Evolutionary conservation across 1,139 yeast species (phyloP).

Genomic region (Cylindricascospora bacillispora): DNA sequence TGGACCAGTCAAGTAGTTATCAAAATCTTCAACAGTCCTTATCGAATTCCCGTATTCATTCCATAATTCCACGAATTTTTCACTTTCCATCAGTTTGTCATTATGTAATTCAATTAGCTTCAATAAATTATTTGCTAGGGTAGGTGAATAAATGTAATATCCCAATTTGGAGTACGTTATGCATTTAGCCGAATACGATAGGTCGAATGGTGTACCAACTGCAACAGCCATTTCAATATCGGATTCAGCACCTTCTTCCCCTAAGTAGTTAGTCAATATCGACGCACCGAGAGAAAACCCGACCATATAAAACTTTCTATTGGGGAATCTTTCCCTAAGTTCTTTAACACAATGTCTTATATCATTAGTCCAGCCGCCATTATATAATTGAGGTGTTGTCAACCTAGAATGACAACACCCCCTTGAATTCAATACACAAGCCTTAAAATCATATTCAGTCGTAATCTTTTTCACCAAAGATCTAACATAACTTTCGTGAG

Average conservation of each 20-base stretch:
- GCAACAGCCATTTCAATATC: constrained; percentile 38
- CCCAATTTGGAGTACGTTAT: constrained; percentile 35
- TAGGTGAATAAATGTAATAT: constrained; percentile 38
- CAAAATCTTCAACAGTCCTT: constrained; percentile 34
- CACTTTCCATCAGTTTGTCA: constrained; percentile 26
- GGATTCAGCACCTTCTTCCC: constrained; percentile 34
- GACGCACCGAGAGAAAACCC: constrained; percentile 51
- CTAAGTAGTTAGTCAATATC: constrained; percentile 42
- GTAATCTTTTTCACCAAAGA: constrained; percentile 31
- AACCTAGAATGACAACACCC: constrained; percentile 50
- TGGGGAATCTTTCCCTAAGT: constrained; percentile 35
- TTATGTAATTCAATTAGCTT: constrained; percentile 35
- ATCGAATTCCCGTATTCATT: constrained; percentile 9
- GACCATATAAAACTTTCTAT: constrained; percentile 36
- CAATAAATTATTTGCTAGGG: constrained; percentile 39
- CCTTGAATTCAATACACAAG: constrained; percentile 42
- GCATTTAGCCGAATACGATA: constrained; percentile 34
- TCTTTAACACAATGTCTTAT: constrained; percentile 40
- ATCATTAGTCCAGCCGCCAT: constrained; percentile 54
- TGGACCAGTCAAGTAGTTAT: constrained; percentile 39
- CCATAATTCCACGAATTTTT: constrained; percentile 9
- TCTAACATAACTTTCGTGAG: constrained; percentile 45
- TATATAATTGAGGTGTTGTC: constrained; percentile 46
- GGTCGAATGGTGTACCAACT: constrained; percentile 41
- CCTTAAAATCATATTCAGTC: constrained; percentile 33